Conservation (phyloP, 768 basidiomycete species). For the Termitomyces sp. region DNA sequence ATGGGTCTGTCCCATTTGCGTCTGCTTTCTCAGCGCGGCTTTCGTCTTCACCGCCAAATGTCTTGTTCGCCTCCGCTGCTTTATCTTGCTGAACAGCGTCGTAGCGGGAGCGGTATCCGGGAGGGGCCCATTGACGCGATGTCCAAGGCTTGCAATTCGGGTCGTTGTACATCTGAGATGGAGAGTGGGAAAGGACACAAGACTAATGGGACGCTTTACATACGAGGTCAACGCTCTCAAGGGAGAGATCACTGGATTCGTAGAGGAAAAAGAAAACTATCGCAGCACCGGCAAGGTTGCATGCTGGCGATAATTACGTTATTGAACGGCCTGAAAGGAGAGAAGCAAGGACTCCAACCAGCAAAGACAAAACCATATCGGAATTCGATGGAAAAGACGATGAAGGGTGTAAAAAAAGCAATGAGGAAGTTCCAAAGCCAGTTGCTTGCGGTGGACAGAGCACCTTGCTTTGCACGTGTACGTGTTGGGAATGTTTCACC, state of each 20-base stretch:
- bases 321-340: not conserved
- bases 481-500: conserved; percentile 74
- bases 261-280: conserved; percentile 74
- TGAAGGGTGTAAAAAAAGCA: conserved; percentile 79
- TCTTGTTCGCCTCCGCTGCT: conserved; percentile 32
- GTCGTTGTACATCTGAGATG: conserved; percentile 55
- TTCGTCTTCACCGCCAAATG: not conserved
- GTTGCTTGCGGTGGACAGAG: conserved; percentile 58
- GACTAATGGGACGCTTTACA: conserved; percentile 12
- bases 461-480: conserved; percentile 66
- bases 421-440: conserved; percentile 70
- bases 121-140: conserved; percentile 53
- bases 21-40: conserved; percentile 2
- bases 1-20: not conserved
- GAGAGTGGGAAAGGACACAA: not conserved
- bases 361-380: conserved; percentile 71
- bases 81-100: conserved; percentile 40
- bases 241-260: conserved; percentile 59
- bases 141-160: conserved; percentile 64
- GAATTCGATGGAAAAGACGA: conserved; percentile 48
- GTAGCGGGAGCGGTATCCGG: conserved; percentile 41
- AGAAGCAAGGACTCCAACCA: conserved; percentile 24
- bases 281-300: conserved; percentile 52
- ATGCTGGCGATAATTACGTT: conserved; percentile 26
- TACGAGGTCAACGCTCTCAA: conserved; percentile 60